Evolutionary conservation across 768 basidiomycete species (phyloP), one percentile per base, ranked within the genome.

Genomic region (Pulveroboletus sp.): DNA sequence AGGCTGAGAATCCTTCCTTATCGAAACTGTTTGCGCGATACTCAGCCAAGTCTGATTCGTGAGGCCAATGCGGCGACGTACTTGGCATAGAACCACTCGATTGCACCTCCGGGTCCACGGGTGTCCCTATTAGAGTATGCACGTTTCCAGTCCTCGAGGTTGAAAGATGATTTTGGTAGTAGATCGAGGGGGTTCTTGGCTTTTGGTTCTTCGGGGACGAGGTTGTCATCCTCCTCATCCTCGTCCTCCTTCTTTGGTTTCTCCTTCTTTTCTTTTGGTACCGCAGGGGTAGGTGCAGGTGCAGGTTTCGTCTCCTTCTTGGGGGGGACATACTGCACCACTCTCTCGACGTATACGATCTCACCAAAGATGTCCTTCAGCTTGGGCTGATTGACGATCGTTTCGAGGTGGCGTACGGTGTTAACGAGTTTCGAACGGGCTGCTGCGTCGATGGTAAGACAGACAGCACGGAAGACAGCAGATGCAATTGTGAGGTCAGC

Each of bases 41-140:
- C 50, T 63, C 35, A 63, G 47, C 10, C 21, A 26, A 8, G 28
- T 38, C 10, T 14, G 4, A 1, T 21, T 42, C 37, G 30, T 27
- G 21, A 44, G 37, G 3, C 10, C 3, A 46, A 21, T 5, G 28
- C 8, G 7, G 18, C 4, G 14, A 50, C 87, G 49, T 59, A 94
- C 91, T 96, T 84, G 70, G 92, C 69, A 76, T 96, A 94, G 82
- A 99, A 86, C 96, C 95, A 98, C 69, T 96, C 92, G 35, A 99
- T 62, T 44, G 92, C 70, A 55, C 89, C 93, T 39, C 70, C 82
- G 15, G 86, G 58, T 33, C 89, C 91, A 47, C 89, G 84, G 35
- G 94, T 97, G n/a, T 97, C 93, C 69, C 86, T 84, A 86, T 97
- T 98, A 62, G 93, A 96, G 78, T 98, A 99, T 39, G 89, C 86